Evolutionary conservation across 139 green algal genomes (phyloP).

Genomic region (Marvania coccoides): DNA sequence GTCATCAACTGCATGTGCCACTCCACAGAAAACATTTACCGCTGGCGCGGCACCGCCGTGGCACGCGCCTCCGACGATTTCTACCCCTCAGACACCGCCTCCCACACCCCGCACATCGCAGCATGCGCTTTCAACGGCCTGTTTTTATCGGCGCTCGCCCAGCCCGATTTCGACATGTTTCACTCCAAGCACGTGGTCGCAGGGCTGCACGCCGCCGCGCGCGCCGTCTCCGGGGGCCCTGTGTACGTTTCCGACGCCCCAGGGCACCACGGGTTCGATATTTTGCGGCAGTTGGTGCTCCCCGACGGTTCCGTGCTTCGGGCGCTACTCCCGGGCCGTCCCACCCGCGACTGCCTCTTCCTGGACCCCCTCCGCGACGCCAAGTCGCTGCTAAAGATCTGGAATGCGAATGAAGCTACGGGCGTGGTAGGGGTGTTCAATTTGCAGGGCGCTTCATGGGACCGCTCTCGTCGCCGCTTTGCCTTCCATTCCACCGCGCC

Average conservation of each 20-base stretch:
- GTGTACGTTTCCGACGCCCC: conserved; percentile 82
- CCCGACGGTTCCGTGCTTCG: conserved; percentile 58
- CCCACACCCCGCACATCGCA: conserved; percentile 77
- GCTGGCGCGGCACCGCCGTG: conserved; percentile 23
- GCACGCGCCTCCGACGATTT: conserved; percentile 68
- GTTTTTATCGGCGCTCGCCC: conserved; percentile 54
- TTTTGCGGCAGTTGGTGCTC: conserved; percentile 64
- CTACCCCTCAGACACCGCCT: conserved; percentile 68
- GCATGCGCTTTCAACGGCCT: conserved; percentile 81
- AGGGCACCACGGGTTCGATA: conserved; percentile 74
- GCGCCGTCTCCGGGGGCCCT: conserved; percentile 54
- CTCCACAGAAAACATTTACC: conserved; percentile 88
- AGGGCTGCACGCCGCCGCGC: conserved; percentile 33
- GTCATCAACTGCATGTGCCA: conserved; percentile 99
- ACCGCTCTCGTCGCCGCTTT: conserved; percentile 63
- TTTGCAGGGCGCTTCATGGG: conserved; percentile 80
- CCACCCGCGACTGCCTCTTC: conserved; percentile 89
- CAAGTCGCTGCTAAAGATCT: conserved; percentile 73
- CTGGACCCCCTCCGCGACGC: conserved; percentile 69
- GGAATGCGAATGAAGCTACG: conserved; percentile 52
- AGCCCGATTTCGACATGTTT: conserved; percentile 27
- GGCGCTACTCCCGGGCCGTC: conserved; percentile 61
- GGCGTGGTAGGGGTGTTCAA: conserved; percentile 82
- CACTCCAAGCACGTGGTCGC: background rate
- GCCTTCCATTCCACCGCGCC: conserved; percentile 44